These are phyloP conservation scores for Pestalotiopsis sp. DNA, from an alignment of 2,329 filamentous ascomycete genomes.

Conservation along the genomic window DNA sequence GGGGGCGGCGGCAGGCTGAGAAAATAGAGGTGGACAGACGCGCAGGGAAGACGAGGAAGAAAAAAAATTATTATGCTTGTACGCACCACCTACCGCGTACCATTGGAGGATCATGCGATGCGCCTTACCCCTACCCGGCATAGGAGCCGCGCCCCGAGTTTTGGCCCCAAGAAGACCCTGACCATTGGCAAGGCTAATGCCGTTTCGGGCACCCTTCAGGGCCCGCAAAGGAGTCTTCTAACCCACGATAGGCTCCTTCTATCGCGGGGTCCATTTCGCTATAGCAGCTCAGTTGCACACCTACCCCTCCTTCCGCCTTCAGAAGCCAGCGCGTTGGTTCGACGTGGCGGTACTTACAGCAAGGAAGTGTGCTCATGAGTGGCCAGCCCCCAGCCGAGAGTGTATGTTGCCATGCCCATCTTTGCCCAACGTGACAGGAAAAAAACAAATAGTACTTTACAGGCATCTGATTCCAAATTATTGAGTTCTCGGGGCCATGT, in stretches of 20 bases:
- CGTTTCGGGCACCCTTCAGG: neutral
- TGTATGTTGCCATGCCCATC: neutral
- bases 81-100: neutral
- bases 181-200: neutral
- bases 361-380: neutral
- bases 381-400: neutral
- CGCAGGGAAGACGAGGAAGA: neutral
- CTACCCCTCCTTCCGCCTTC: conserved; percentile 12
- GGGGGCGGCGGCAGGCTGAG: neutral
- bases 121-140: neutral
- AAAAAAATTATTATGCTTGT: neutral
- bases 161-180: conserved; percentile 4
- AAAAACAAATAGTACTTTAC: neutral
- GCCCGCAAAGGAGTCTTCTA: neutral
- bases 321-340: conserved; percentile 6
- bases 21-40: neutral
- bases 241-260: neutral
- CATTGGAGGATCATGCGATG: neutral
- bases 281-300: neutral
- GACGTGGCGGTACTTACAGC: conserved; percentile 9
- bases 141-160: conserved; percentile 2
- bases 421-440: neutral
- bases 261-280: conserved; percentile 4
- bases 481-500: neutral
- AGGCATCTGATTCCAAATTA: neutral